A percentile compares a stretch with the other conserved stretches of the same genome.
Conservation (phyloP, 257 asterid species). For the Eucommia ulmoides region DNA sequence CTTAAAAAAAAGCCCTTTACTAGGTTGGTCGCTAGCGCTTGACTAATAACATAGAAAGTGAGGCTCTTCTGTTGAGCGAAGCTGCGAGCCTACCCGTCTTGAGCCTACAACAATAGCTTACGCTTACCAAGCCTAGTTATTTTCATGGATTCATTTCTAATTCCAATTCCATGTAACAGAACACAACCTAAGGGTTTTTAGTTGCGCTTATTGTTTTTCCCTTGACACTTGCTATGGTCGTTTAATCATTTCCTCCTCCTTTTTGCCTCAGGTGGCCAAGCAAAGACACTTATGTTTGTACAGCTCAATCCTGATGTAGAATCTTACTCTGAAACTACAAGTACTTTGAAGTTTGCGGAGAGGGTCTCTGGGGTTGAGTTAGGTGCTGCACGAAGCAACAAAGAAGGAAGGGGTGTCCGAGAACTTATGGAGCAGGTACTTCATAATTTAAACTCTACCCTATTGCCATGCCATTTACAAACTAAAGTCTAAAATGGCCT, state of each 20-base stretch:
- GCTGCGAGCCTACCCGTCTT: too few relatives aligned
- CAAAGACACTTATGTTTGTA: conserved; percentile 94
- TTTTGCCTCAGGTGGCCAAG: conserved; percentile 76
- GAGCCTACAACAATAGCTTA: too few relatives aligned
- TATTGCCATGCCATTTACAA: neutral
- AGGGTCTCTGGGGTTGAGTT: conserved; percentile 96
- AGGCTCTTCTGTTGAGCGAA: too few relatives aligned
- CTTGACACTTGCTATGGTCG: too few relatives aligned
- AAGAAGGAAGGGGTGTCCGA: conserved; percentile 78
- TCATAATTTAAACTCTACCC: neutral
- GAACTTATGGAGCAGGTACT: conserved; percentile 95
- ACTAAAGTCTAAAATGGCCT: neutral
- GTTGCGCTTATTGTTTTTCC: too few relatives aligned
- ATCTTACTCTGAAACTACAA: conserved; percentile 76
- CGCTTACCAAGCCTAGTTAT: too few relatives aligned
- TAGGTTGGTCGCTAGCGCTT: too few relatives aligned
- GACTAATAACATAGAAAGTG: too few relatives aligned
- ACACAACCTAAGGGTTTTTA: too few relatives aligned
- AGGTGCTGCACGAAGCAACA: conserved; percentile 86
- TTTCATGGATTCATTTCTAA: too few relatives aligned
- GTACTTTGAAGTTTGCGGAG: conserved; percentile 94
- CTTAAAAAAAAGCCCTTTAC: too few relatives aligned
- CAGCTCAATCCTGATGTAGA: conserved; percentile 93
- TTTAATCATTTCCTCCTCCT: conserved; percentile 3
- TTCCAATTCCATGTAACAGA: too few relatives aligned